These are phyloP conservation scores for Diutina scorzettiae DNA, from an alignment of 1,139 yeast species.

Conservation along the genomic window DNA sequence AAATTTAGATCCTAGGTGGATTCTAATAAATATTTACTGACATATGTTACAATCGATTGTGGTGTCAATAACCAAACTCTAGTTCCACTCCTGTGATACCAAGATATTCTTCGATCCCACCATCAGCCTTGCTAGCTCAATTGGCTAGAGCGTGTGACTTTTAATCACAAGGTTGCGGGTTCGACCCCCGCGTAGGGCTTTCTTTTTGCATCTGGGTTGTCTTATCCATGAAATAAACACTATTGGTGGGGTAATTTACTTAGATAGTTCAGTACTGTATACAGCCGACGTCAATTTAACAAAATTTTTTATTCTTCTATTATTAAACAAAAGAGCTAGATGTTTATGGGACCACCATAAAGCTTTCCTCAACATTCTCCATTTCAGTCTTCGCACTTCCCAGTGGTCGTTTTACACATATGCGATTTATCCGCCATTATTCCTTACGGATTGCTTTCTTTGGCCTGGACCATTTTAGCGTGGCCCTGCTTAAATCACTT, in stretches of 20 bases:
- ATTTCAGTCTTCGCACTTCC: background rate
- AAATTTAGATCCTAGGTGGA: too few species aligned
- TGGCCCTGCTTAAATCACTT: constrained; percentile 40
- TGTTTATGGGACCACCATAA: background rate
- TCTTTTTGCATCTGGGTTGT: background rate
- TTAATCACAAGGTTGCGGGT: constrained; percentile 19
- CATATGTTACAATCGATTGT: too few species aligned
- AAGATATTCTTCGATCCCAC: too few species aligned
- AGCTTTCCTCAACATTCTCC: background rate
- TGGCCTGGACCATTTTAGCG: constrained; percentile 73
- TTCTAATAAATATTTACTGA: too few species aligned
- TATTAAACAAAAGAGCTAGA: background rate
- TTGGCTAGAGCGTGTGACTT: constrained; percentile 36
- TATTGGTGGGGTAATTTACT: too few species aligned
- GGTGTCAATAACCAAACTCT: too few species aligned
- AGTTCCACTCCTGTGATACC: too few species aligned
- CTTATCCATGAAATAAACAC: too few species aligned
- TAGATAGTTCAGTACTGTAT: background rate
- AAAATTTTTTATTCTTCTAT: background rate
- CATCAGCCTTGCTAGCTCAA: constrained; percentile 1
- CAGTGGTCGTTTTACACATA: background rate
- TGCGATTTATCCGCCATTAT: background rate
- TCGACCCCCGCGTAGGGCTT: constrained; percentile 17
- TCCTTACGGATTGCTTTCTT: constrained; percentile 44
- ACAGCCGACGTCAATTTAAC: background rate